Conservation (phyloP, 163 green algal genomes). For the Scenedesmus sp. region DNA sequence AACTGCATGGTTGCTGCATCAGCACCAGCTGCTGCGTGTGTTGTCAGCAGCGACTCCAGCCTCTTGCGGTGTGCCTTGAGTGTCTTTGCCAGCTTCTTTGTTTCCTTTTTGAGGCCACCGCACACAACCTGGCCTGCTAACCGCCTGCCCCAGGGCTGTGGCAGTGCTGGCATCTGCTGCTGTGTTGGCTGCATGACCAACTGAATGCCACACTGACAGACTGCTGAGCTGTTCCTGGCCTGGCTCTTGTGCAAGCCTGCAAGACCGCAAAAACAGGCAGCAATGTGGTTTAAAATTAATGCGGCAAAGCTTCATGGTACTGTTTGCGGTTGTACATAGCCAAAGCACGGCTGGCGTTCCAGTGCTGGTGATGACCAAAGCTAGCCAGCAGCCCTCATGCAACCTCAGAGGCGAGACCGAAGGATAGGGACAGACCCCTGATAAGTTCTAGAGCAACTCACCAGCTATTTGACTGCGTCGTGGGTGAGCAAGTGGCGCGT, state of each 20-base stretch:
- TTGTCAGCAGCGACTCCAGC: conserved; percentile 51
- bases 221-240: not conserved
- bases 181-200: not conserved
- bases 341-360: not conserved
- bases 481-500: not conserved
- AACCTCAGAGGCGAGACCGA: not conserved
- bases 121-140: not conserved
- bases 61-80: conserved; percentile 59
- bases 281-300: too few species aligned
- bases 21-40: conserved; percentile 11
- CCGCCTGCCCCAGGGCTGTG: not conserved
- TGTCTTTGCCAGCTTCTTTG: conserved; percentile 58
- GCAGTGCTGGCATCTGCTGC: not conserved
- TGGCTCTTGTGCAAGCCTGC: not conserved
- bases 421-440: not conserved
- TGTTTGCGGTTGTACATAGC: not conserved
- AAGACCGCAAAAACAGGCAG: not conserved
- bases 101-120: conserved; percentile 54
- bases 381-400: not conserved
- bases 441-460: not conserved
- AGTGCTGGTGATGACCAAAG: not conserved
- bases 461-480: not conserved
- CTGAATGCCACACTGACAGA: not conserved
- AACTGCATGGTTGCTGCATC: conserved; percentile 40
- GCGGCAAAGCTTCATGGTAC: not conserved